A percentile compares a stretch with the other conserved stretches of the same genome.
phyloP scores from a whole-genome alignment of 75 land plant genomes.

The Pseudotsuga menziesii region DNA sequence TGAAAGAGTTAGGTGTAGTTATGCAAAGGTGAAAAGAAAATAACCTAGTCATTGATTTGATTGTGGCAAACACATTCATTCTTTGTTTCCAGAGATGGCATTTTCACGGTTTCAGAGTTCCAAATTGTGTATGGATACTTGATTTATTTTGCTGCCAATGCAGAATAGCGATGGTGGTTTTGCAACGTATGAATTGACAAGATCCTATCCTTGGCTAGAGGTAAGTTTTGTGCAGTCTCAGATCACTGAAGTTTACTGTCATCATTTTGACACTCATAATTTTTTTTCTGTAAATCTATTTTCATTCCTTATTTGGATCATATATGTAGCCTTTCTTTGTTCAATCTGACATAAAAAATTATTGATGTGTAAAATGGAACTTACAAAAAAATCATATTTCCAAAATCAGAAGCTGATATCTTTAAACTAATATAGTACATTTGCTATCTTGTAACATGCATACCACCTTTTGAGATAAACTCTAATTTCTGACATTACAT shows the following conservation, averaged over 20 bases:
- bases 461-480: neutral
- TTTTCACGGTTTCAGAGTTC: neutral
- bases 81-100: neutral
- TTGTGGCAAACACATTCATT: neutral
- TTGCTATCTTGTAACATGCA: neutral
- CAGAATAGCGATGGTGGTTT: constrained; percentile 82
- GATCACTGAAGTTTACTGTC: neutral
- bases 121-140: neutral
- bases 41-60: neutral
- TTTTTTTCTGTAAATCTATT: neutral
- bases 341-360: neutral
- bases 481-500: neutral
- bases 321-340: neutral
- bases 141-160: constrained; percentile 8
- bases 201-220: constrained; percentile 88
- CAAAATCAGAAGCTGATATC: neutral
- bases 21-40: neutral
- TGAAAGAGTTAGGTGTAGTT: neutral
- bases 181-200: constrained; percentile 79
- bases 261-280: neutral
- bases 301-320: constrained; percentile 18
- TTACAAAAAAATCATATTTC: neutral
- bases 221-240: constrained; percentile 18
- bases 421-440: neutral
- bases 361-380: neutral